phyloP scores from a whole-genome alignment of 2,329 filamentous ascomycete genomes.

The Monosporascus sp. region DNA sequence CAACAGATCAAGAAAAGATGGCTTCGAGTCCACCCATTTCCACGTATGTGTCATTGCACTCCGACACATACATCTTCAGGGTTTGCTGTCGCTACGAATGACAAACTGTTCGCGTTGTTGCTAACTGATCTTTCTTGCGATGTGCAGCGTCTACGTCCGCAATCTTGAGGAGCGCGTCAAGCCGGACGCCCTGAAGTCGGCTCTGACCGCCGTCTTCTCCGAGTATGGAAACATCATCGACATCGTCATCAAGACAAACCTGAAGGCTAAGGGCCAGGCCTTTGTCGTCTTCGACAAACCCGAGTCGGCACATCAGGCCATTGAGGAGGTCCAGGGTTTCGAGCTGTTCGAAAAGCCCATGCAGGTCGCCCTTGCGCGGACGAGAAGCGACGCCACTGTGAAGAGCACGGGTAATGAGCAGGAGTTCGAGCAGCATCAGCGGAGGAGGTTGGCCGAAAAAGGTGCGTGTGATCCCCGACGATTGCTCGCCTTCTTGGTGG shows the following conservation, averaged over 20 bases:
- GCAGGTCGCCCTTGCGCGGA: slow-evolving; percentile 75
- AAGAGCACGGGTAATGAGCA: slow-evolving; percentile 66
- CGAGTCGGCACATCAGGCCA: slow-evolving; percentile 74
- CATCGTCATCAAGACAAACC: slow-evolving; percentile 80
- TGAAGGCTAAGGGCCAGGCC: slow-evolving; percentile 91
- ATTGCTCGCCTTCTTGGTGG: slow-evolving; percentile 3
- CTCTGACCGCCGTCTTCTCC: slow-evolving; percentile 73
- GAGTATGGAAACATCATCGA: slow-evolving; percentile 86
- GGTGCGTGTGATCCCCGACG: slow-evolving; percentile 48
- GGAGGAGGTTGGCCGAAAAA: slow-evolving; percentile 80
- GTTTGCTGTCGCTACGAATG: slow-evolving; percentile 7
- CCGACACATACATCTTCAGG: slow-evolving; percentile 47
- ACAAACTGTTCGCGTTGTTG: slow-evolving; percentile 7
- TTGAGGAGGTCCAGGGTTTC: slow-evolving; percentile 89
- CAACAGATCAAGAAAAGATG: slow-evolving; percentile 14
- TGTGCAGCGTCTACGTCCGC: slow-evolving; percentile 59
- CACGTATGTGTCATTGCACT: slow-evolving; percentile 73
- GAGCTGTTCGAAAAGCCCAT: slow-evolving; percentile 90
- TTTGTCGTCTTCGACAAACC: slow-evolving; percentile 85
- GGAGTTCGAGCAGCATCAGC: slow-evolving; percentile 85
- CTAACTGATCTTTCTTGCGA: slow-evolving; percentile 14
- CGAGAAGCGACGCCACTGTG: slow-evolving; percentile 83
- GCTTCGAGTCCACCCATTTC: slow-evolving; percentile 46
- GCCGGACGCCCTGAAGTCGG: slow-evolving; percentile 67
- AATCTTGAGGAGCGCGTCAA: slow-evolving; percentile 94